Evolutionary conservation across 495 filamentous ascomycete species (phyloP).

Genomic region (Penicillium crystallinum): DNA sequence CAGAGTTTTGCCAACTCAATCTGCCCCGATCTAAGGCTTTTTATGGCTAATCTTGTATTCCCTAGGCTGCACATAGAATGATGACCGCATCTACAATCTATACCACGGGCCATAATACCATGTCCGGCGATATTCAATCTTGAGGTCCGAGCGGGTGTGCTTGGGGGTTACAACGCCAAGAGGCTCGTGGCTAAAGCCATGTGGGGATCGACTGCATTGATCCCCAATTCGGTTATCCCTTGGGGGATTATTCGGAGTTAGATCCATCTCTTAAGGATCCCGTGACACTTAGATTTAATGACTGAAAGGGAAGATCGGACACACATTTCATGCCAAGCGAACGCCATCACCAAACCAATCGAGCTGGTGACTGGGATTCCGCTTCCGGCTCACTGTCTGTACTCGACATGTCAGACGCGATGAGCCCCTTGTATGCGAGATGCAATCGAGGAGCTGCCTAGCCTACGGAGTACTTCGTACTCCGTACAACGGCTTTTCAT

Average conservation of each 20-base stretch:
- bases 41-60: too few species aligned
- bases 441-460: too few species aligned
- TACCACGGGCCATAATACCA: not conserved
- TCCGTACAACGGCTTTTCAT: too few species aligned
- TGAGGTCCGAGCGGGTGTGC: constrained; percentile 4
- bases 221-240: not conserved
- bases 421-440: not conserved
- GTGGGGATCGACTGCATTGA: constrained; percentile 13
- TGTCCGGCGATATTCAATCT: constrained; percentile 1
- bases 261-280: not conserved
- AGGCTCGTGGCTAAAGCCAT: constrained; percentile 16
- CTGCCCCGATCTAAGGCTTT: too few species aligned
- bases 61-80: not conserved
- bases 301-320: not conserved
- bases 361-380: not conserved
- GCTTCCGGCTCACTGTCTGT: not conserved
- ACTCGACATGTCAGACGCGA: not conserved
- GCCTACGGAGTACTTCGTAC: too few species aligned
- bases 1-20: too few species aligned
- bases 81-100: not conserved
- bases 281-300: not conserved
- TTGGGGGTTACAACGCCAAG: constrained; percentile 9
- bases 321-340: not conserved
- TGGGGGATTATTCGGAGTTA: not conserved
- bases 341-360: not conserved